Percentiles rank a stretch among this genome's conserved stretches.
Evolutionary conservation across 192 early-diverging fungal genomes (phyloP).

Genomic region (Allomyces javanicus): DNA sequence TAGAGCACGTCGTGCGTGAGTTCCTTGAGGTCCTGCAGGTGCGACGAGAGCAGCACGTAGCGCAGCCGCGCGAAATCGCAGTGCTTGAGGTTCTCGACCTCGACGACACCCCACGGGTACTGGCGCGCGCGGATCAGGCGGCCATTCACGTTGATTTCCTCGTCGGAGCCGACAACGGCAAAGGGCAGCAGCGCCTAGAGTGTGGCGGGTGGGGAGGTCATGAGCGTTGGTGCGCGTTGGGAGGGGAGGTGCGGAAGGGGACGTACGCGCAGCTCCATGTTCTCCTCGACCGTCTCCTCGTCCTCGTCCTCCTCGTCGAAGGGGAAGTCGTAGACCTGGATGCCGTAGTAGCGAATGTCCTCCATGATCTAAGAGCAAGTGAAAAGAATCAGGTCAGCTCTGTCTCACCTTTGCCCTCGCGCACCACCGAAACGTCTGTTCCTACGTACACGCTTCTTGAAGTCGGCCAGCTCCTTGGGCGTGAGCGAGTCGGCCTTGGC

Average conservation of each 20-base stretch:
- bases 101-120: slow-evolving; percentile 93
- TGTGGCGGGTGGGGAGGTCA: background rate
- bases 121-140: slow-evolving; percentile 74
- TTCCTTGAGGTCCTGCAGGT: slow-evolving; percentile 92
- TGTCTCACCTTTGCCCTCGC: slow-evolving; percentile 20
- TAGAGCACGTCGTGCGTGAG: slow-evolving; percentile 91
- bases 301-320: slow-evolving; percentile 91
- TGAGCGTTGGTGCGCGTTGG: no score
- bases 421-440: slow-evolving; percentile 23
- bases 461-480: slow-evolving; percentile 57
- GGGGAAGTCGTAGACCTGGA: slow-evolving; percentile 97
- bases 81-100: slow-evolving; percentile 93
- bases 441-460: slow-evolving; percentile 63
- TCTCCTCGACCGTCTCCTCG: slow-evolving; percentile 96
- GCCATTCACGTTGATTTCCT: slow-evolving; percentile 63
- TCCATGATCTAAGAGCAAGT: slow-evolving; percentile 50
- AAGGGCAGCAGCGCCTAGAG: slow-evolving; percentile 60
- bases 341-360: slow-evolving; percentile 85
- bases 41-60: slow-evolving; percentile 68
- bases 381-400: slow-evolving; percentile 6
- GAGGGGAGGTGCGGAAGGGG: no score
- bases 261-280: slow-evolving; percentile 67
- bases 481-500: slow-evolving; percentile 85
- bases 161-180: slow-evolving; percentile 86
- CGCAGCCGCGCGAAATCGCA: slow-evolving; percentile 90